A percentile compares a stretch with the other conserved stretches of the same genome.
These are phyloP conservation scores for Akanthomyces lecanii DNA, from an alignment of 2,329 filamentous ascomycete species.

Conservation along the genomic window DNA sequence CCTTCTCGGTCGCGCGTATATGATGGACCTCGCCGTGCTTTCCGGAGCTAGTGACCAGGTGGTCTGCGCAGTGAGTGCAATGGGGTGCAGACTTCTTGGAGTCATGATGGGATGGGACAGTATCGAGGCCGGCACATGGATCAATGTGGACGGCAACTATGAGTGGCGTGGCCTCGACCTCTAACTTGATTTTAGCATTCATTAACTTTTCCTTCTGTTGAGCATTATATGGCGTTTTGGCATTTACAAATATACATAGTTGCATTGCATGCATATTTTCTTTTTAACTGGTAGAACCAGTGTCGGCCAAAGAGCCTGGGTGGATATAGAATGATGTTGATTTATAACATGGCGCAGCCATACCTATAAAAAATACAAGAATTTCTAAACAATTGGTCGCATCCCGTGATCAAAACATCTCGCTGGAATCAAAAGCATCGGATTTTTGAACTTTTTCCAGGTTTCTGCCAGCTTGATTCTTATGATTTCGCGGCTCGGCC, in stretches of 20 bases:
- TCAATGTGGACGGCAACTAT: constrained; percentile 72
- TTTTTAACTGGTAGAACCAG: not conserved
- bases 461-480: not conserved
- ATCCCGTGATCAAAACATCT: not conserved
- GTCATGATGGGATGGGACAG: constrained; percentile 87
- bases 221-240: constrained; percentile 20
- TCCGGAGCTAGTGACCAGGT: constrained; percentile 63
- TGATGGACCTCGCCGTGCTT: constrained; percentile 75
- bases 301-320: not conserved
- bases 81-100: constrained; percentile 68
- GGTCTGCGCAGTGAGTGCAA: constrained; percentile 71
- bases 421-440: not conserved
- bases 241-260: not conserved
- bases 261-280: not conserved
- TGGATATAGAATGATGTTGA: not conserved
- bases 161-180: constrained; percentile 43
- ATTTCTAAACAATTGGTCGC: not conserved
- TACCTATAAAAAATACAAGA: not conserved
- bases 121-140: constrained; percentile 59
- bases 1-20: constrained; percentile 73
- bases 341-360: not conserved
- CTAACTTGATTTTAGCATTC: constrained; percentile 33
- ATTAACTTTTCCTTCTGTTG: constrained; percentile 3
- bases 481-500: not conserved
- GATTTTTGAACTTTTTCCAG: not conserved